phyloP scores from a whole-genome alignment of 2,329 filamentous ascomycete genomes.

The Aspergillus phoenicis region DNA sequence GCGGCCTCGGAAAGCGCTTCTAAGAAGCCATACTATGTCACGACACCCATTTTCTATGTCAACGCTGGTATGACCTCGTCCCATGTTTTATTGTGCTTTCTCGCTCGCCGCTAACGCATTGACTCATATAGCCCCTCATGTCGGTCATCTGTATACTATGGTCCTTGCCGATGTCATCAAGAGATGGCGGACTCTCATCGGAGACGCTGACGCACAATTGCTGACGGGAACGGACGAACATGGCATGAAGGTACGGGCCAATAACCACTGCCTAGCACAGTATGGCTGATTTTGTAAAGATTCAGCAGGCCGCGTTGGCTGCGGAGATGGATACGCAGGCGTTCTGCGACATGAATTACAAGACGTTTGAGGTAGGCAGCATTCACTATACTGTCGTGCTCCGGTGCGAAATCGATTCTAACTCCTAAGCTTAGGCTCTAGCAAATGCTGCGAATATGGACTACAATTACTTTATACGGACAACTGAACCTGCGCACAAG shows the following conservation, averaged over 20 bases:
- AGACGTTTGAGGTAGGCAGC: conserved; percentile 66
- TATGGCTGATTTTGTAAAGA: conserved; percentile 41
- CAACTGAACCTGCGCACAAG: conserved; percentile 79
- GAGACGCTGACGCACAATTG: conserved; percentile 66
- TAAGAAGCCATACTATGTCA: conserved; percentile 88
- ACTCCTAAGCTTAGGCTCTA: conserved; percentile 53
- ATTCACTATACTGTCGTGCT: background rate
- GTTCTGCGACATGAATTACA: conserved; percentile 85
- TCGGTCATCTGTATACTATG: conserved; percentile 94
- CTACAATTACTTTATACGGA: conserved; percentile 88
- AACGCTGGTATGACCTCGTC: conserved; percentile 70
- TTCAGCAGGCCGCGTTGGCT: conserved; percentile 79
- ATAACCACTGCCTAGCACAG: background rate
- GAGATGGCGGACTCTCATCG: conserved; percentile 80
- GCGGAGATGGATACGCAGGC: conserved; percentile 72
- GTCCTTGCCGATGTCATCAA: conserved; percentile 89
- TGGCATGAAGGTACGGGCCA: conserved; percentile 75
- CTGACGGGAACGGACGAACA: conserved; percentile 96
- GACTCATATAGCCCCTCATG: conserved; percentile 71
- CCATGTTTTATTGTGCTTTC: background rate
- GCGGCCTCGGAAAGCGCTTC: conserved; percentile 23
- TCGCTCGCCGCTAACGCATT: background rate
- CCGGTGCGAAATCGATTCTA: background rate
- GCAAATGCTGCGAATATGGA: conserved; percentile 69
- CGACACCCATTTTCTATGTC: conserved; percentile 98